A percentile compares a stretch with the other conserved stretches of the same genome.
These are phyloP conservation scores for Zea mays DNA, from an alignment of 176 grass and related monocot genomes.

Conservation along the genomic window Zm-B73-REFERENCE-NAM-5.0 NC_050102.1:154603501-154604000, in stretches of 20 bases:
- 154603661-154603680: not conserved
- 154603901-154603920: slow-evolving; percentile 56
- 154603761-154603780: slow-evolving; percentile 19
- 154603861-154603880: slow-evolving; percentile 18
- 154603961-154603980: slow-evolving; percentile 52
- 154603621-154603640: slow-evolving; percentile 12
- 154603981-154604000: slow-evolving; percentile 56
- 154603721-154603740: slow-evolving; percentile 9
- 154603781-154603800: not conserved
- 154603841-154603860: slow-evolving; percentile 11
- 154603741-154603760: slow-evolving; percentile 26
- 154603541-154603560: slow-evolving; percentile 12
- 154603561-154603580: no score
- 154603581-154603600: not conserved
- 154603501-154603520: slow-evolving; percentile 8
- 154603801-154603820: slow-evolving; percentile 9
- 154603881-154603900: slow-evolving; percentile 63
- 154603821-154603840: slow-evolving; percentile 18
- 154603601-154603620: slow-evolving; percentile 8
- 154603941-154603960: slow-evolving; percentile 61
- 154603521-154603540: not conserved
- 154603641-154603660: not conserved
- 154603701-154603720: slow-evolving; percentile 1
- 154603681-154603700: slow-evolving; percentile 1
- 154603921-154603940: slow-evolving; percentile 63